These are phyloP conservation scores for Rhodotorula sp. DNA, from an alignment of 1,284 basidiomycete species.

Conservation along the genomic window DNA sequence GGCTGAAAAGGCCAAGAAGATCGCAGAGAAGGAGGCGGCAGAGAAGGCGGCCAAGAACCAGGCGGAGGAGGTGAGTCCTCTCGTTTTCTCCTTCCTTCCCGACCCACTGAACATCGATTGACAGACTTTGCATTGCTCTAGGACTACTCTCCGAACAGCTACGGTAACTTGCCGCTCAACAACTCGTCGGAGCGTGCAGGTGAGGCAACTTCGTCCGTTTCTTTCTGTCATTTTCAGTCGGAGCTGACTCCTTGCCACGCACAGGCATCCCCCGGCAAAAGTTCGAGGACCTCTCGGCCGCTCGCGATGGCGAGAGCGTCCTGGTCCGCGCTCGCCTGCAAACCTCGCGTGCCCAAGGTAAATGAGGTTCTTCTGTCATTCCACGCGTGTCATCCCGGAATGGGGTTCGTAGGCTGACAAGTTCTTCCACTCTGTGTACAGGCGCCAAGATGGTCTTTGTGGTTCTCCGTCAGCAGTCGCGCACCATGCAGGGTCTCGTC, in stretches of 20 bases:
- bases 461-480: conserved; percentile 80
- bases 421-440: conserved; percentile 25
- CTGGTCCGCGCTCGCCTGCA: conserved; percentile 87
- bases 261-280: conserved; percentile 53
- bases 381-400: neutral
- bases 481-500: conserved; percentile 86
- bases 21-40: conserved; percentile 73
- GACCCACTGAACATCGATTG: neutral
- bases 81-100: neutral
- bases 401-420: neutral
- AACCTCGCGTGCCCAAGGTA: conserved; percentile 83
- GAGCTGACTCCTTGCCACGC: neutral
- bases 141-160: conserved; percentile 83
- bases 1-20: conserved; percentile 81
- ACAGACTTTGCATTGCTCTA: conserved; percentile 46
- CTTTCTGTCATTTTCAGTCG: neutral
- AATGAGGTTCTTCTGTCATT: conserved; percentile 34
- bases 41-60: conserved; percentile 71
- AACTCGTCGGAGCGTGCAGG: conserved; percentile 71
- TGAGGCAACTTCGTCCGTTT: conserved; percentile 34
- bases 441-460: conserved; percentile 89
- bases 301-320: conserved; percentile 73
- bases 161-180: conserved; percentile 86
- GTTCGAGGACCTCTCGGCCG: conserved; percentile 67
- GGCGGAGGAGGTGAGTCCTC: conserved; percentile 64